phyloP scores from a whole-genome alignment of 176 grass and related monocot species.

The Alloteropsis semialata region DNA sequence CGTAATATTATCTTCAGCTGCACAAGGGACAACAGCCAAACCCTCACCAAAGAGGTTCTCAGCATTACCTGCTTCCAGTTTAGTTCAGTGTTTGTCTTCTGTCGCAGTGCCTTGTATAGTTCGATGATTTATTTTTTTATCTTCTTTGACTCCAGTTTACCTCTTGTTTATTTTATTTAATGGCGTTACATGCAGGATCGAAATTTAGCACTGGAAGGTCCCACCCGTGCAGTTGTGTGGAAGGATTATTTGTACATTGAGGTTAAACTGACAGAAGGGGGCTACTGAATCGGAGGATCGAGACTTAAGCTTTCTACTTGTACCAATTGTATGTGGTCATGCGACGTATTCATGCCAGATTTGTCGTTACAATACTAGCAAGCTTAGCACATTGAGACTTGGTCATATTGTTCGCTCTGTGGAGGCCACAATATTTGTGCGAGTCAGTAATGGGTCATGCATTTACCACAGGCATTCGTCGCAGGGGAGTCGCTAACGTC shows the following conservation, averaged over 20 bases:
- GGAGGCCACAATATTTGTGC: neutral
- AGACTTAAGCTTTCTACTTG: neutral
- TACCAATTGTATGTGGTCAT: neutral
- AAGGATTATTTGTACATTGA: neutral
- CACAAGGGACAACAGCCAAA: neutral
- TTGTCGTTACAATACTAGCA: neutral
- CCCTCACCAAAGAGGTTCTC: neutral
- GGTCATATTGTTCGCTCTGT: neutral
- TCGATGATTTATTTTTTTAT: no score
- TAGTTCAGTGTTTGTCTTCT: no score
- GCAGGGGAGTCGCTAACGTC: neutral
- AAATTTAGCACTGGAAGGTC: neutral
- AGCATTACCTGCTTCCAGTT: no score
- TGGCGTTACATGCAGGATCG: neutral
- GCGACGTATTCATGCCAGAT: neutral
- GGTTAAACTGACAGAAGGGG: neutral
- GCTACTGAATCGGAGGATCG: neutral
- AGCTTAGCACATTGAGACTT: neutral
- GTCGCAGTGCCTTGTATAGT: no score
- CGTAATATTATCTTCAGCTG: neutral
- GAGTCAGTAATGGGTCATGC: neutral
- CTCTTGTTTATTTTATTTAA: neutral
- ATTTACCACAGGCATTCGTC: neutral
- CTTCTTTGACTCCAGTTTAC: neutral
- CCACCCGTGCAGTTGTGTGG: neutral